Evolutionary conservation across 352 stramenopile genomes (phyloP), one percentile per base, ranked within the genome.

Genomic region (Globisporangium apiculatum): DNA sequence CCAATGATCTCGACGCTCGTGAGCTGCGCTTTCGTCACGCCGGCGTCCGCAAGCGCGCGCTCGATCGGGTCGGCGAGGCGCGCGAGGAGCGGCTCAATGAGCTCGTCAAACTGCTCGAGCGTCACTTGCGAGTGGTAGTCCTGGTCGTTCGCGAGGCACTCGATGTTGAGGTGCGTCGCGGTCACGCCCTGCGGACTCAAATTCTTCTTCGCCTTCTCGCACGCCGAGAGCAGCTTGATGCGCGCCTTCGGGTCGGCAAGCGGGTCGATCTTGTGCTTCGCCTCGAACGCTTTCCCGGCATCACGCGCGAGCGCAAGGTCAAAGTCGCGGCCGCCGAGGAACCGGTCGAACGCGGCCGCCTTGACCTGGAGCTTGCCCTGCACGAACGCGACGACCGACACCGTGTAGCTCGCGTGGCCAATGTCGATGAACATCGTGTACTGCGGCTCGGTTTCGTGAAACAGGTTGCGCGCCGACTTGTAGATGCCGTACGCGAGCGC

Each of bases 171-270:
- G 57, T 93, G 81, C 41, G 97, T 97, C 65, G 98, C 93, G 35
- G 83, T 96, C 7, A 99, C 97, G 47, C 97, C 97, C 64, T 97
- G 80, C 0, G 97, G 97, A 58, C 81, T 97, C 11, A 99, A 76
- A 60, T 98, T 99, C 82, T 99, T 99, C 83, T 99, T 99, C 45
- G 96, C 87, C 80, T 99, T 99, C 74, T 99, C 97, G n/a, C 95
- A 98, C 5, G 95, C 96, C 35, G 83, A 92, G 12, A 98, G 76
- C 42, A 99, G 76, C 83, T 99, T 99, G 57, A 99, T 83, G 68
- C 96, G 83, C 43, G 97, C 75, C 72, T 99, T 99, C 45, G 86
- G 70, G 62, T 95, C 91, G 5, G 82, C 81, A 40, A 97, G 77
- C 36, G 92, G 79, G 62, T 99, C 89, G 35, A 88, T 93, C 64